Evolutionary conservation across 106 monocot genomes (phyloP), one percentile per base, ranked within the genome.

Genomic region (Gastrodia elata): DNA sequence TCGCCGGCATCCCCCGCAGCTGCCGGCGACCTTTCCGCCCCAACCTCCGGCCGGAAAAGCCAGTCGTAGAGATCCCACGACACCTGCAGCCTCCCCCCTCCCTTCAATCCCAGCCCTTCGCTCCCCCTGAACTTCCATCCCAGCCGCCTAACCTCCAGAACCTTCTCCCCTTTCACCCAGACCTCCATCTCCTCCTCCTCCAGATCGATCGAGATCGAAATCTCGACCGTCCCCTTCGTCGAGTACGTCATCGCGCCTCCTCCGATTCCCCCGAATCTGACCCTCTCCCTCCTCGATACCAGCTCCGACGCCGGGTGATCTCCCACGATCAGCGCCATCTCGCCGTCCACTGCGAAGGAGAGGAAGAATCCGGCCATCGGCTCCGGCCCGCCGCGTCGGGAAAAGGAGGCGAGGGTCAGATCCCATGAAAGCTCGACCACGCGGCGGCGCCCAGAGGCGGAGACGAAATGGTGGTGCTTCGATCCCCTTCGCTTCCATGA

Each of bases 121-220:
- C 34, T 72, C 33, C 71, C 71, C 34, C 71, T 48, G 43, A 72
- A 72, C 28, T 72, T 72, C 71, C 71, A 72, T 15, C 34, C 6
- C 14, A 72, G 27, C 6, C 20, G 44, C 27, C 2, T 48, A 28
- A 72, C 71, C 48, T 72, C 46, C 44, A 72, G 18, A 20, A 16
- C 71, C 16, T 4, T 49, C 32, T 72, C 48, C 0, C 71, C 71
- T 44, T 72, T 48, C 13, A 72, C 49, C 33, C 20, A 13, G 20
- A 72, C 0, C 33, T 6, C 11, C 71, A 72, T 72, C 0, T 42
- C 70, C 16, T 39, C 43, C 33, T 14, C 30, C 33, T 34, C 48
- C 7, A 44, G 25, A 40, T 39, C 46, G 48, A 48, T 13, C 0
- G 25, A 38, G 43, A 72, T 72, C 15, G 48, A 43, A 18, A 72